Evolutionary conservation across 371 early-diverging fungal genomes (phyloP), one percentile per base, ranked within the genome.

Genomic region (Mortierella sp.): DNA sequence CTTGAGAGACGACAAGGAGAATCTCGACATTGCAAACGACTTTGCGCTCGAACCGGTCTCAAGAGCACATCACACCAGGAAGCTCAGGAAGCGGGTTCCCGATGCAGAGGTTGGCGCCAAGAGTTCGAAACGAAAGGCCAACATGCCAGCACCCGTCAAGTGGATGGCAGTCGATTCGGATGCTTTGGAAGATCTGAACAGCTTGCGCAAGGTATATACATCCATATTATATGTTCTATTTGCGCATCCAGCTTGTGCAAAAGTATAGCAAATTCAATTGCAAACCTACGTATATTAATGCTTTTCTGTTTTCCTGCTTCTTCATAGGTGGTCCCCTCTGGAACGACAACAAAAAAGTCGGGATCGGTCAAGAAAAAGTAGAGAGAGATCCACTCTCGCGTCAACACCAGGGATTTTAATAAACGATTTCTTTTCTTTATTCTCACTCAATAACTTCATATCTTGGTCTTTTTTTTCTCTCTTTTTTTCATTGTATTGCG

Each of bases 1-100:
- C 53, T 72, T 94, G 42, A 87, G 87, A 28, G 95, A 95, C 60
- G 95, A 95, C 51, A 90, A 92, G 65, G 95, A 94, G 52, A 91
- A 88, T 71, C 81, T 90, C 79, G 94, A 93, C 58, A 81, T 93
- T 27, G 79, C 83, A 21, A 85, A 84, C 53, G 75, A 91, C 87
- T 73, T 68, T 59, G 70, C 78, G 15, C 43, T 78, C 26, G 78
- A 76, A 31, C 60, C 65, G 4, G 56, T 70, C 6, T 65, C 78
- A 23, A 46, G 78, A 30, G 62, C 78, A 14, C 70, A 70, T 49
- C 61, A 70, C n/a, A 65, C 63, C 7, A 57, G 78, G 48, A 59
- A 70, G 37, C 60, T 76, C 39, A 34, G 78, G 50, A 64, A 57
- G 47, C 60, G 78, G 15, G 78, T 70, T 23, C 66, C 64, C n/a